phyloP scores from a whole-genome alignment of 2,329 filamentous ascomycete genomes.

The Neurospora sp. region DNA sequence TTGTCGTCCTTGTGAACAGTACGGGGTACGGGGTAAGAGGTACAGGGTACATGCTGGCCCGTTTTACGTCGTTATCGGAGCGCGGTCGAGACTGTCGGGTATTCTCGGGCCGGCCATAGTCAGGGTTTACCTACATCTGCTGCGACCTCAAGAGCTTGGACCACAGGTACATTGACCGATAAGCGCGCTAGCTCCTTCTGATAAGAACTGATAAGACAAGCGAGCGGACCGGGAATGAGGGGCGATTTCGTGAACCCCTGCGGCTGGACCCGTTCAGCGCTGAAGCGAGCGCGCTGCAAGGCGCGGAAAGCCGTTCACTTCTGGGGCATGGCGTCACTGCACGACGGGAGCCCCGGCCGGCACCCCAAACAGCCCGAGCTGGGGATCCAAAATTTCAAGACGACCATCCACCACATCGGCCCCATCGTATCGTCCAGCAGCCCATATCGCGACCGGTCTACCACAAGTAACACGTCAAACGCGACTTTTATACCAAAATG shows the following conservation, averaged over 20 bases:
- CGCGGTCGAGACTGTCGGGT: conserved; percentile 10
- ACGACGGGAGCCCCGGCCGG: not conserved
- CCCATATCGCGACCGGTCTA: not conserved
- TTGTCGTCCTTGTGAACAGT: not conserved
- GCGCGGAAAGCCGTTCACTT: not conserved
- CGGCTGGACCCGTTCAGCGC: not conserved
- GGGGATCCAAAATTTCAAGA: not conserved
- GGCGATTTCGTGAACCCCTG: not conserved
- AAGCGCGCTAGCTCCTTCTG: not conserved
- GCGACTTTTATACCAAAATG: conserved; percentile 32
- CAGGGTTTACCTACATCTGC: not conserved
- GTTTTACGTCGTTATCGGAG: not conserved
- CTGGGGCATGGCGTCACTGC: not conserved
- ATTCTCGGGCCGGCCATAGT: conserved; percentile 16
- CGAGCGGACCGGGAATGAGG: not conserved
- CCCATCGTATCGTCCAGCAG: not conserved
- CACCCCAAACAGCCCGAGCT: not conserved
- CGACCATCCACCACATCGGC: not conserved
- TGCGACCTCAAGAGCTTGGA: not conserved
- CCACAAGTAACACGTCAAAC: not conserved
- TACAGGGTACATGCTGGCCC: not conserved
- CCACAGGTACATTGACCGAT: not conserved
- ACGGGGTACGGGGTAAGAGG: not conserved
- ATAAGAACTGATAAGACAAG: not conserved
- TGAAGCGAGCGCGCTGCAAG: not conserved